These are phyloP conservation scores for Cymbopogon flexuosus DNA, from an alignment of 202 grass and related monocot species.

Conservation along the genomic window DNA sequence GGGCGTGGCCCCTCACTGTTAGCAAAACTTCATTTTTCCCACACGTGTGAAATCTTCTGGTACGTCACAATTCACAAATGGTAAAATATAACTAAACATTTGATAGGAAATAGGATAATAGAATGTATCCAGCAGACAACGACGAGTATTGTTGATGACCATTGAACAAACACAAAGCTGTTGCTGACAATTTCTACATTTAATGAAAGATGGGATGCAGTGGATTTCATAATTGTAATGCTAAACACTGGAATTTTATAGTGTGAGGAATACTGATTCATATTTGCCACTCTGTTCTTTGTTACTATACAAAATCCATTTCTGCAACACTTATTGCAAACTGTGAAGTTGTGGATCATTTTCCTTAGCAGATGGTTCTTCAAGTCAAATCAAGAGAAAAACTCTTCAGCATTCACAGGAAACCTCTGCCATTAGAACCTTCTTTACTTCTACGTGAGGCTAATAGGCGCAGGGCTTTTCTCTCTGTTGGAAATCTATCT, in stretches of 20 bases:
- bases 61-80: not conserved
- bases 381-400: slow-evolving; percentile 85
- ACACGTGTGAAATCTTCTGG: not conserved
- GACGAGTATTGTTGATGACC: not conserved
- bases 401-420: slow-evolving; percentile 93
- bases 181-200: not conserved
- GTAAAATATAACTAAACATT: slow-evolving; percentile 5
- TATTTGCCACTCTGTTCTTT: not conserved
- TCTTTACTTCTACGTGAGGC: slow-evolving; percentile 91
- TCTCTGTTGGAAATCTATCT: slow-evolving; percentile 87
- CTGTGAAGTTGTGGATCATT: slow-evolving; percentile 36
- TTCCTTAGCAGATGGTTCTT: slow-evolving; percentile 68
- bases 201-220: not conserved
- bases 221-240: not conserved
- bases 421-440: slow-evolving; percentile 81
- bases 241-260: slow-evolving; percentile 3
- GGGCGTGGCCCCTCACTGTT: not conserved
- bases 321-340: slow-evolving; percentile 23
- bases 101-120: slow-evolving; percentile 1
- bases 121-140: not conserved
- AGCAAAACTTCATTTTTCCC: not conserved
- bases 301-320: not conserved
- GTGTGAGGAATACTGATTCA: not conserved
- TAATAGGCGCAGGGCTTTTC: slow-evolving; percentile 93
- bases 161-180: not conserved